A percentile compares a stretch with the other conserved stretches of the same genome.
Evolutionary conservation across 139 green algal species (phyloP).

Genomic region (Microglena sp.): DNA sequence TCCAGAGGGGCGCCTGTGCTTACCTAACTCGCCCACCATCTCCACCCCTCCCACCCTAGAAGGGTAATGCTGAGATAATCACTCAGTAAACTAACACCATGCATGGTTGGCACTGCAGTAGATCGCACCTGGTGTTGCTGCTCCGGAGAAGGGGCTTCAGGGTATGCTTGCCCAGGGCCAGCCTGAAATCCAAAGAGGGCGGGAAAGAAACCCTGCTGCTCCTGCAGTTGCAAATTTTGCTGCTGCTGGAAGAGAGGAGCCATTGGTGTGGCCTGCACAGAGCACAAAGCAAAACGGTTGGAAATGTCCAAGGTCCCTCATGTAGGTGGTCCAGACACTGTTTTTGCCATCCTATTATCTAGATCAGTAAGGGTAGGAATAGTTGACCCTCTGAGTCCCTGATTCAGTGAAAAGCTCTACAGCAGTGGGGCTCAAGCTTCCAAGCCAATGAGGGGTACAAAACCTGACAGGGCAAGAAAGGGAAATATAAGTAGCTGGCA

Average conservation of each 20-base stretch:
- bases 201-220: conserved; percentile 56
- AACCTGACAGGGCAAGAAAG: background rate
- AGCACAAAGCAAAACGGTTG: background rate
- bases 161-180: conserved; percentile 31
- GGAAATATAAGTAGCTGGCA: background rate
- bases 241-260: too few species aligned
- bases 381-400: too few species aligned
- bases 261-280: too few species aligned
- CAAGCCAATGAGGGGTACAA: background rate
- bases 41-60: too few species aligned
- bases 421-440: too few species aligned
- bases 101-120: conserved; percentile 2
- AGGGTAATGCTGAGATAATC: too few species aligned
- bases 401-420: too few species aligned
- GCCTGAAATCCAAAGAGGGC: conserved; percentile 72
- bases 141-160: conserved; percentile 70
- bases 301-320: background rate
- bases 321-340: background rate
- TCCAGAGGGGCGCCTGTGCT: too few species aligned
- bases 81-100: too few species aligned
- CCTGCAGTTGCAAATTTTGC: background rate
- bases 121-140: conserved; percentile 80
- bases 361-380: too few species aligned
- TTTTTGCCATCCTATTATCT: background rate
- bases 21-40: too few species aligned